These are phyloP conservation scores for Sanguinoderma infundibulare DNA, from an alignment of 1,284 basidiomycete genomes.

Conservation along the genomic window DNA sequence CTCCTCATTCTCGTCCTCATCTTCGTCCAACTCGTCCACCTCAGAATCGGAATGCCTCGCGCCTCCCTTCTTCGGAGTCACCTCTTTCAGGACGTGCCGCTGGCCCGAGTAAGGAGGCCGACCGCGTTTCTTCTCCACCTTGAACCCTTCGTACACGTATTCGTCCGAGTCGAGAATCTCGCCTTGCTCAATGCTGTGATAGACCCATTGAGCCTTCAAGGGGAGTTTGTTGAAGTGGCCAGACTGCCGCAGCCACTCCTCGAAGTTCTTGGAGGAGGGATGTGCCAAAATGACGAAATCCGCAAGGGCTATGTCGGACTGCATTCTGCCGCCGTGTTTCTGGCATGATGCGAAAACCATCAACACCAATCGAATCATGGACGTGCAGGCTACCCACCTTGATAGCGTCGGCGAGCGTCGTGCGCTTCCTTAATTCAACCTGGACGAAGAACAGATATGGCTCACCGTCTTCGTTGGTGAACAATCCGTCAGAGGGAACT, in stretches of 20 bases:
- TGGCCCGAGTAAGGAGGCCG: conserved; percentile 16
- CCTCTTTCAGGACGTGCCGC: conserved; percentile 10
- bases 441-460: conserved; percentile 32
- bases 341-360: conserved; percentile 32
- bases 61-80: not conserved
- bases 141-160: conserved; percentile 33
- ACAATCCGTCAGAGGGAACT: conserved; percentile 16
- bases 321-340: conserved; percentile 67
- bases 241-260: conserved; percentile 45
- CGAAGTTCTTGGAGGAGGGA: conserved; percentile 49
- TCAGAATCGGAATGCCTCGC: not conserved
- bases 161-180: conserved; percentile 49
- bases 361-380: not conserved
- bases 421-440: conserved; percentile 30
- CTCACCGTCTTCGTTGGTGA: conserved; percentile 19
- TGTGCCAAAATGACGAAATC: conserved; percentile 61
- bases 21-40: conserved; percentile 1
- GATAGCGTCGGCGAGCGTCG: conserved; percentile 28
- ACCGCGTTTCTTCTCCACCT: conserved; percentile 25
- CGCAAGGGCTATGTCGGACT: conserved; percentile 52
- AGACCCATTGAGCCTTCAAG: conserved; percentile 56
- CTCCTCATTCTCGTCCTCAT: conserved; percentile 6
- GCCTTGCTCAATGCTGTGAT: conserved; percentile 53
- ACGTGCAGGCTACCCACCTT: conserved; percentile 20
- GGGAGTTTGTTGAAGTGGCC: conserved; percentile 42